Conservation (phyloP, 2,329 filamentous ascomycete genomes). For the Trichoderma sp. region DNA sequence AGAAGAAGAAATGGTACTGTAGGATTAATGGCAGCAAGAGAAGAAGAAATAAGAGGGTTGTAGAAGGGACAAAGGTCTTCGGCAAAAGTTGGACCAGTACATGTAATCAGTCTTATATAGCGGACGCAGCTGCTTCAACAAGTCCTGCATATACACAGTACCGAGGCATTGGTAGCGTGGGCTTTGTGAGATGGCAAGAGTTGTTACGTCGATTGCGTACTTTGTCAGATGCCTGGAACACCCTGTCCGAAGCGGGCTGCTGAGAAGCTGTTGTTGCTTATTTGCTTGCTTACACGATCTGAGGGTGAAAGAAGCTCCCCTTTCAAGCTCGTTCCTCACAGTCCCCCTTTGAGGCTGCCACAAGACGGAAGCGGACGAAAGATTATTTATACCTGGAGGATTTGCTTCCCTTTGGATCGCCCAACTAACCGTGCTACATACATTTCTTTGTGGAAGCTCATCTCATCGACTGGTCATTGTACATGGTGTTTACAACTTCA, state of each 20-base stretch:
- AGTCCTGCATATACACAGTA: neutral
- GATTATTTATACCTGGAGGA: conserved; percentile 1
- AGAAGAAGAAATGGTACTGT: neutral
- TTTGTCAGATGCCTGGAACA: neutral
- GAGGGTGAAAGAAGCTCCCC: neutral
- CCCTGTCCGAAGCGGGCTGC: neutral
- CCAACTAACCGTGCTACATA: neutral
- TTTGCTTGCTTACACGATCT: neutral
- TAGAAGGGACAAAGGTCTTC: neutral
- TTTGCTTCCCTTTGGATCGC: neutral
- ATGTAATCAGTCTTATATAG: neutral
- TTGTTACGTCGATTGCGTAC: neutral
- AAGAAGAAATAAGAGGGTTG: neutral
- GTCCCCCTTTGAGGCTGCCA: neutral
- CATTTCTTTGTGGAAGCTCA: neutral
- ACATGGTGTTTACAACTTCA: neutral
- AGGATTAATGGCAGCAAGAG: neutral
- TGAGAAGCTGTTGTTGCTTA: neutral
- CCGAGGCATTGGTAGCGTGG: neutral
- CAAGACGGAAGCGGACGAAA: neutral
- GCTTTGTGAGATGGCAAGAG: neutral
- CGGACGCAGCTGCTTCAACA: neutral
- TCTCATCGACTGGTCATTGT: neutral
- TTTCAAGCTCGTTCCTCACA: neutral
- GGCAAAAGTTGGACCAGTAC: neutral